Base-by-base conservation (phyloP, 2,329 filamentous ascomycete genomes). In the Colletotrichum karsti region DNA sequence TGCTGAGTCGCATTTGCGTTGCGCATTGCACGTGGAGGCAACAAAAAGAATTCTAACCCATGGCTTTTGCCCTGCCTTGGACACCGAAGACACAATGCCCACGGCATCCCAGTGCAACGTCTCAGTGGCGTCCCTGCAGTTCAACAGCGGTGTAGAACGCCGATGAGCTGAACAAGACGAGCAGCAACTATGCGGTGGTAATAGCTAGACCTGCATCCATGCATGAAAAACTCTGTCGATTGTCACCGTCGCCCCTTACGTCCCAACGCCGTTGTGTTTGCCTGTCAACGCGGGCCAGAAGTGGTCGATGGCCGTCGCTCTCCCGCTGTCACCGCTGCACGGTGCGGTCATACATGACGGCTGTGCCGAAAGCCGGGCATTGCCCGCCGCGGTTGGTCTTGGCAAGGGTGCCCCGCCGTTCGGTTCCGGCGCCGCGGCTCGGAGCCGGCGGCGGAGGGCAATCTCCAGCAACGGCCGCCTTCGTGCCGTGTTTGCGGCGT, bases 241-340 rank as follows among this genome's bases (percentile, higher is more conserved):
- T 26, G 28, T 20, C 24, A 9, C 24, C n/a, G 18, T 33, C 41
- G 12, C 55, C 39, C 13, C 33, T 26, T n/a, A 8, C 12, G 12
- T 10, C 41, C n/a, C n/a, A n/a, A n/a, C n/a, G n/a, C n/a, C n/a
- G n/a, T 15, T 30, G 10, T 35, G 26, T 46, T 35, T 46, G 26
- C 22, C 28, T 51, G 44, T 30, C 22, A 12, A 20, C n/a, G 12
- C 1, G 41, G 30, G 10, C 41, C 37, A 58, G 55, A 58, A 18
- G 35, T 10, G 13, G 20, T 46, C 28, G 55, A 15, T 9, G 13
- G 55, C 55, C 33, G 63, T 54, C 50, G 44, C 59, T 67, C 59
- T 67, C 51, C 53, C 64, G 59, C 59, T 58, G 64, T 58, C 53
- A 58, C 51, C 59, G 53, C 64, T 67, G 64, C 64, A 64, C 53